A percentile compares a stretch with the other conserved stretches of the same genome.
Conservation (phyloP, 495 filamentous ascomycete genomes). For the Cetradonia linearis region DNA sequence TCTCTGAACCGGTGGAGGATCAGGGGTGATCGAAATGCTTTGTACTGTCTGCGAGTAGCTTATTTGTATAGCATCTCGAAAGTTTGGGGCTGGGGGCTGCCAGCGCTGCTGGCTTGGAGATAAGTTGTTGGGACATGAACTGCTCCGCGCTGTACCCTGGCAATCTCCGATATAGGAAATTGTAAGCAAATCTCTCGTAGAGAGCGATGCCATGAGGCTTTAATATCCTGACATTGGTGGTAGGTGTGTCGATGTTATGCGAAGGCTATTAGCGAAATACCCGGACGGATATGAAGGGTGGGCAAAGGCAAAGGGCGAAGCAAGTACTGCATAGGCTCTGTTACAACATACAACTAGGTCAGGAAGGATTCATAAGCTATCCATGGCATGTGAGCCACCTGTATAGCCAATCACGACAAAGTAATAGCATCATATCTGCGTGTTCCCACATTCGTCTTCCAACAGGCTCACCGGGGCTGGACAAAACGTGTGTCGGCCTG, state of each 20-base stretch:
- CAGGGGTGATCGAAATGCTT: conserved; percentile 27
- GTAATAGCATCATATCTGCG: too few species aligned
- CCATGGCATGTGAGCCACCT: too few species aligned
- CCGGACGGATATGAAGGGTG: conserved; percentile 22
- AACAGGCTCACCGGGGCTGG: too few species aligned
- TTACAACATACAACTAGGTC: too few species aligned
- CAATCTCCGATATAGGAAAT: conserved; percentile 21
- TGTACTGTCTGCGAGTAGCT: conserved; percentile 27
- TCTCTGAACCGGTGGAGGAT: conserved; percentile 26
- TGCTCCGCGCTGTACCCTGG: conserved; percentile 19
- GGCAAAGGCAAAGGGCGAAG: conserved; percentile 16
- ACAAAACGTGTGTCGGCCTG: too few species aligned
- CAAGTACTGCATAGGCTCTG: too few species aligned
- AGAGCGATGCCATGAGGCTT: too few species aligned
- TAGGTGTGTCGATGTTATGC: conserved; percentile 20
- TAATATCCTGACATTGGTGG: conserved; percentile 1
- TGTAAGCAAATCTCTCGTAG: conserved; percentile 11
- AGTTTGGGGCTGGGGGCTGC: background rate
- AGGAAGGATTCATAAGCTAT: too few species aligned
- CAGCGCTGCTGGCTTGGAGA: background rate
- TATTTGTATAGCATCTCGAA: background rate
- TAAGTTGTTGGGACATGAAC: conserved; percentile 18
- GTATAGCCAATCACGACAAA: too few species aligned
- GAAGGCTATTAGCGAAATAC: conserved; percentile 17
- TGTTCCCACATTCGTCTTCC: too few species aligned